Conservation (phyloP, 2,329 filamentous ascomycete species). For the Hymenoscyphus infarciens region DNA sequence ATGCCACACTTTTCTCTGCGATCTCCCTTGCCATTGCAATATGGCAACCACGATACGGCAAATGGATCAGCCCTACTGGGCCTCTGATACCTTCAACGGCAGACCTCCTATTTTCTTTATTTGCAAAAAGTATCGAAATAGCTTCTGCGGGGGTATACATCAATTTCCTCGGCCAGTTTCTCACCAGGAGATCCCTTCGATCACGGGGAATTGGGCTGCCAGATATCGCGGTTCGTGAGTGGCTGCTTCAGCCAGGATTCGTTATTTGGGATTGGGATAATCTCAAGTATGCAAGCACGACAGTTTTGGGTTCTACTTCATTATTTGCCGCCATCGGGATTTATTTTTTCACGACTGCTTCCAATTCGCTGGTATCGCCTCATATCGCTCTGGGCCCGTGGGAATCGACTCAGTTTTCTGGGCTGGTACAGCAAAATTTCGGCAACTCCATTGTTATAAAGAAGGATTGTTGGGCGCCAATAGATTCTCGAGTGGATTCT, state of each 20-base stretch:
- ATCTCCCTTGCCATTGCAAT: conserved; percentile 13
- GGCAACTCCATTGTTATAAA: conserved; percentile 12
- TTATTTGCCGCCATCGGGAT: conserved; percentile 11
- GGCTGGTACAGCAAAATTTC: conserved; percentile 9
- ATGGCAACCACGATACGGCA: conserved; percentile 15
- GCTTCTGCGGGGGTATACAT: conserved; percentile 12
- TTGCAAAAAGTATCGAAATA: conserved; percentile 15
- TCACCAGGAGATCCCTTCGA: conserved; percentile 13
- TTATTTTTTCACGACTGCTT: conserved; percentile 13
- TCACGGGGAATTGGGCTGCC: conserved; percentile 9
- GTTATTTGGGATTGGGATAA: conserved; percentile 11
- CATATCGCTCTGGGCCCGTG: conserved; percentile 9
- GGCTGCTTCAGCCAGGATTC: conserved; percentile 11
- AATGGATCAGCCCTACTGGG: conserved; percentile 12
- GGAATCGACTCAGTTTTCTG: conserved; percentile 7
- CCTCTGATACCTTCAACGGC: conserved; percentile 12
- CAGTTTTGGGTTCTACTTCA: conserved; percentile 9
- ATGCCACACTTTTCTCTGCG: conserved; percentile 12
- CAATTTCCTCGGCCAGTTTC: conserved; percentile 14
- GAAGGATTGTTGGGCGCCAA: conserved; percentile 12
- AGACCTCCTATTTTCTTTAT: conserved; percentile 10
- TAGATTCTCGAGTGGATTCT: conserved; percentile 8
- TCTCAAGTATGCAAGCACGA: conserved; percentile 14
- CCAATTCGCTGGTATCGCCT: conserved; percentile 13
- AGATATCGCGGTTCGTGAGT: conserved; percentile 13